Base-by-base conservation (phyloP, 345 rosid species). In the Garcia nutans region DNA sequence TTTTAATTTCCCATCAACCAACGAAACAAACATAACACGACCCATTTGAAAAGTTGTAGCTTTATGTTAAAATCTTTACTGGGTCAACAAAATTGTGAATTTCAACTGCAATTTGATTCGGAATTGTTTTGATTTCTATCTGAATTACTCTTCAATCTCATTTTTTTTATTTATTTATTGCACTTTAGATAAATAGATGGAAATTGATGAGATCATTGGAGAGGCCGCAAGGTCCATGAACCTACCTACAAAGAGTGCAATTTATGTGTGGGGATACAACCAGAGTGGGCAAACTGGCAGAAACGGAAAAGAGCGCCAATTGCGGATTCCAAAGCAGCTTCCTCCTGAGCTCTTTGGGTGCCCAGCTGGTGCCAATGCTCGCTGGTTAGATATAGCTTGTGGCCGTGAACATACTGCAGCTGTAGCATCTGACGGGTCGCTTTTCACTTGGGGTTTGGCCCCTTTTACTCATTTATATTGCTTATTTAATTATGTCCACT, bases 251-350 rank as follows among this genome's bases (percentile, higher is more conserved):
- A 96, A 91, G 88, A 93, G 98, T 77, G 99, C 98, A 44, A 88
- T 96, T 75, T 96, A 93, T 77, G 97, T 90, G 22, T 92, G 99
- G 99, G 99, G 99, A 20, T 93, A 93, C 81, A 93, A 96, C 75
- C 92, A 92, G 72, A 85, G 88, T 66, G 99, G 99, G 68, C 97
- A 96, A 84, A 96, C 99, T 33, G 97, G 94, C 67, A 84, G 99
- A 85, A 87, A 74, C 10, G 97, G 88, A 28, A 82, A 86, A 80
- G 93, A 88, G 77, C 85, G 76, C 28, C 97, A 90, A 65, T 78
- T 92, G 81, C 82, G 99, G 87, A 86, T 93, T 69, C 99, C 98
- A 1, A 92, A 92, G 80, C 97, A 88, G 91, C 97, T 96, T 56
- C 87, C 94, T 74, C 98, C 98, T 15, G 92, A 93, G 76, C 94